Evolutionary conservation across 2,329 filamentous ascomycete species (phyloP).

Genomic region (Ophiostoma sp.): DNA sequence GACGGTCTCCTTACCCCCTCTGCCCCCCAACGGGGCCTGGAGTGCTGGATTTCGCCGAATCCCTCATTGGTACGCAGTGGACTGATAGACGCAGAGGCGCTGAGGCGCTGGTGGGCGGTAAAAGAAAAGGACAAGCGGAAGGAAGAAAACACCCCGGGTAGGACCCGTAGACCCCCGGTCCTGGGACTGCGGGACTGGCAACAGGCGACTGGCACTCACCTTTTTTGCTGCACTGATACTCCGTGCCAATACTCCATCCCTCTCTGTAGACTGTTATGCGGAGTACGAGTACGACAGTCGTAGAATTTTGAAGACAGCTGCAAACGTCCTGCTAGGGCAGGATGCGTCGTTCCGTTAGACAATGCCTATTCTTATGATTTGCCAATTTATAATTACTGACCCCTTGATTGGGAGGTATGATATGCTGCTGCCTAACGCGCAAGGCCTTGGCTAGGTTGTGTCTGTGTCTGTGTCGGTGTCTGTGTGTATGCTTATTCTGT

Average conservation of each 20-base stretch:
- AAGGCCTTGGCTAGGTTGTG: not conserved
- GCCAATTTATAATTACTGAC: not conserved
- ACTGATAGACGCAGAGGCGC: no score
- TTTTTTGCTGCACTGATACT: not conserved
- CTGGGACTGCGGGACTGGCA: not conserved
- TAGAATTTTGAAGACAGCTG: no score
- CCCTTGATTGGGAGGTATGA: no score
- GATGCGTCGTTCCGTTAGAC: not conserved
- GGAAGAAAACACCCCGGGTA: conserved; percentile 8
- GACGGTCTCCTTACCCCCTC: not conserved
- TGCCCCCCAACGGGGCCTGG: not conserved
- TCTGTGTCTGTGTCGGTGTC: not conserved
- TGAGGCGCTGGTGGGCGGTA: not conserved
- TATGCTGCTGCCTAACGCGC: not conserved
- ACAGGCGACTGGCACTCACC: not conserved
- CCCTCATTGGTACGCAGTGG: not conserved
- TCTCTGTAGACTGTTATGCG: not conserved
- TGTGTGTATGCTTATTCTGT: not conserved
- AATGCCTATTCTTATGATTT: not conserved
- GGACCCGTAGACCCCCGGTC: conserved; percentile 1
- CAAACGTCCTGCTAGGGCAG: no score
- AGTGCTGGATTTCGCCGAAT: not conserved
- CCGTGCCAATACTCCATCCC: not conserved
- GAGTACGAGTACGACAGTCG: not conserved
- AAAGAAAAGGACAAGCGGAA: not conserved